Percentiles rank a stretch among this genome's conserved stretches.
Conservation (phyloP, 208 protist species). For the Leishmania aethiopica region DNA sequence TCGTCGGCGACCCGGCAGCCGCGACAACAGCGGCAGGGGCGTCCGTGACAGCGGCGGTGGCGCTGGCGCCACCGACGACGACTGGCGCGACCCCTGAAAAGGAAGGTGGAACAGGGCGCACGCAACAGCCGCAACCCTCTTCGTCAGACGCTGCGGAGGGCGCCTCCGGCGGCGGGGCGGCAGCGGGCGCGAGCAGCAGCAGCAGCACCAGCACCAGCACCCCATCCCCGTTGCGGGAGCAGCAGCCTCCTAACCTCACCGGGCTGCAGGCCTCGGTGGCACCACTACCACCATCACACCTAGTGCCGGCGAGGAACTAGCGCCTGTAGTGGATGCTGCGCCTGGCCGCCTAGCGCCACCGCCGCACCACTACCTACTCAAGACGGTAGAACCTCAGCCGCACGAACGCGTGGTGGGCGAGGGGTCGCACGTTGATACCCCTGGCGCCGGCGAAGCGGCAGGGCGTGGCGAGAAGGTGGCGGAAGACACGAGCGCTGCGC, state of each 20-base stretch:
- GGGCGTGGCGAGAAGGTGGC: neutral
- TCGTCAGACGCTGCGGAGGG: neutral
- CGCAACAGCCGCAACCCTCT: neutral
- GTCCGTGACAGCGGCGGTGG: neutral
- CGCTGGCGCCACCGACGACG: neutral
- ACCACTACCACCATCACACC: neutral
- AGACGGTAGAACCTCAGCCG: slow-evolving; percentile 28
- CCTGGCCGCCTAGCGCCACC: slow-evolving; percentile 18
- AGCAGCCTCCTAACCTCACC: neutral
- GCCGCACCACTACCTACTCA: slow-evolving; percentile 31
- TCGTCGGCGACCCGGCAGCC: slow-evolving; percentile 13
- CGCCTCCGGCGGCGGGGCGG: neutral
- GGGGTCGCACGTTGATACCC: neutral
- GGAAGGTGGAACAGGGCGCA: neutral
- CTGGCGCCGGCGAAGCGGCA: neutral
- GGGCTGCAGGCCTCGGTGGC: neutral
- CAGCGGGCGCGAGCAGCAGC: neutral
- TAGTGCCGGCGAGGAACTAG: neutral
- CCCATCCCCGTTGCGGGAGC: neutral
- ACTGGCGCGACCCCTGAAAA: neutral
- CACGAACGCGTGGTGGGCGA: slow-evolving; percentile 15
- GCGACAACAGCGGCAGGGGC: neutral
- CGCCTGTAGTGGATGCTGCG: neutral
- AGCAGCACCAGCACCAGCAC: neutral
- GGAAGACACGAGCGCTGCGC: neutral